Percentiles rank a stretch among this genome's conserved stretches.
Evolutionary conservation across 1,284 basidiomycete genomes (phyloP).

Genomic region (Mycena sp.): DNA sequence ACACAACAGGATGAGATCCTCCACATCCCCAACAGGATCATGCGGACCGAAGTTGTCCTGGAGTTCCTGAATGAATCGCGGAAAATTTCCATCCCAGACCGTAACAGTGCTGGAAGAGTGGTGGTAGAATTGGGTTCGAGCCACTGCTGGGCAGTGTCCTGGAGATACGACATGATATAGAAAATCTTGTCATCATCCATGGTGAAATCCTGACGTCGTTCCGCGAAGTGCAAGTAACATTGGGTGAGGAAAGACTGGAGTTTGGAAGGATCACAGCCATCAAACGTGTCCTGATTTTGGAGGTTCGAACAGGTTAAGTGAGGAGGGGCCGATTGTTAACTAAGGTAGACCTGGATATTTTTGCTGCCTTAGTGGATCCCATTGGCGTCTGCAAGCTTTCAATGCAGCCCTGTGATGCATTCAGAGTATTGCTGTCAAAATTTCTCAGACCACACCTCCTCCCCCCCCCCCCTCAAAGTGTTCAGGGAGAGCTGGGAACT

Average conservation of each 20-base stretch:
- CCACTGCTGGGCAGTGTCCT: conserved; percentile 8
- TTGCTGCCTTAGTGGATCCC: too few relatives aligned
- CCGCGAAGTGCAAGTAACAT: conserved; percentile 1
- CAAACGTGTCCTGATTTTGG: not conserved
- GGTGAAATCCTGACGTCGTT: conserved; percentile 4
- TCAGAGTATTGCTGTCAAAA: too few relatives aligned
- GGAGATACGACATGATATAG: conserved; percentile 12
- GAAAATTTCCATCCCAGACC: conserved; percentile 9
- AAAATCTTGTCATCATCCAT: conserved; percentile 5
- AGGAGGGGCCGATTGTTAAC: not conserved
- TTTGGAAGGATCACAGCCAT: not conserved
- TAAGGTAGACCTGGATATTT: not conserved
- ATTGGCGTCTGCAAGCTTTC: too few relatives aligned
- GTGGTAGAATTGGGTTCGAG: conserved; percentile 6
- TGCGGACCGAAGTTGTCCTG: conserved; percentile 21
- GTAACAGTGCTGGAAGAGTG: not conserved
- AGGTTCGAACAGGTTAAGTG: not conserved
- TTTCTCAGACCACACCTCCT: too few relatives aligned
- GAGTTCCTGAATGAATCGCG: conserved; percentile 13
- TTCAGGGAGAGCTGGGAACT: too few relatives aligned
- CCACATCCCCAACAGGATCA: conserved; percentile 19
- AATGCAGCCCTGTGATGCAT: too few relatives aligned
- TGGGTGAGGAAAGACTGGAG: not conserved
- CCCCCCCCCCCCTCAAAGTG: too few relatives aligned
- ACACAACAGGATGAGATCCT: conserved; percentile 1